A percentile compares a stretch with the other conserved stretches of the same genome.
These are phyloP conservation scores for Verruconis gallopava DNA, from an alignment of 2,329 filamentous ascomycete species.

Conservation along the genomic window DNA sequence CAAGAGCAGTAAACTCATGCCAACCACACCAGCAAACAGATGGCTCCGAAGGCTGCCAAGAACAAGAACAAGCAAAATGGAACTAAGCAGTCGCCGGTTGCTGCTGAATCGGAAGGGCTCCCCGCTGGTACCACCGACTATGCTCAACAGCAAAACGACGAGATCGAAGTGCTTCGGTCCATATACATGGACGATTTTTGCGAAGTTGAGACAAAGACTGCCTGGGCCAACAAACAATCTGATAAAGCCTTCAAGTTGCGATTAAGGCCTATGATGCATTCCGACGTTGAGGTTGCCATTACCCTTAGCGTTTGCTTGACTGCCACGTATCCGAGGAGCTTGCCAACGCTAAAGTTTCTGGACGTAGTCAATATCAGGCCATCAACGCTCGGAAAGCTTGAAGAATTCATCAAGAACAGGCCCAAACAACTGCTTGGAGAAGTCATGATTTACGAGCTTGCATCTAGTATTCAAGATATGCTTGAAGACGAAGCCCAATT, in stretches of 20 bases:
- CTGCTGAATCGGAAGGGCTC: not conserved
- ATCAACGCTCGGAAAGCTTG: conserved; percentile 57
- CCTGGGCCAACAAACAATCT: conserved; percentile 60
- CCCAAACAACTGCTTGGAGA: conserved; percentile 51
- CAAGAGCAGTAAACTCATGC: too few relatives aligned
- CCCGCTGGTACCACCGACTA: conserved; percentile 43
- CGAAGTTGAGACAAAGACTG: conserved; percentile 54
- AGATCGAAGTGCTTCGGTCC: conserved; percentile 70
- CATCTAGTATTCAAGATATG: conserved; percentile 49
- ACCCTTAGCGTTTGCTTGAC: conserved; percentile 70
- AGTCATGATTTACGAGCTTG: conserved; percentile 53
- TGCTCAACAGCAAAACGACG: conserved; percentile 73
- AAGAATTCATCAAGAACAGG: conserved; percentile 54
- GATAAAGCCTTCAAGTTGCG: conserved; percentile 71
- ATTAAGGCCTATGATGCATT: conserved; percentile 49
- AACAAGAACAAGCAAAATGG: conserved; percentile 2
- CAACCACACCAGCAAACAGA: not conserved
- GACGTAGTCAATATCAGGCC: conserved; percentile 52
- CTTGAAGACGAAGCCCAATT: conserved; percentile 49
- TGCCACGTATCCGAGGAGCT: conserved; percentile 79
- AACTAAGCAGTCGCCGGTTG: not conserved
- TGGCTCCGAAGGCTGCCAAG: conserved; percentile 7
- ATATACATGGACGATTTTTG: conserved; percentile 86
- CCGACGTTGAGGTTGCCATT: conserved; percentile 57
- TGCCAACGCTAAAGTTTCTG: conserved; percentile 59